Base-by-base conservation (phyloP, 305 asterid genomes). In the Fraxinus floribunda region DNA sequence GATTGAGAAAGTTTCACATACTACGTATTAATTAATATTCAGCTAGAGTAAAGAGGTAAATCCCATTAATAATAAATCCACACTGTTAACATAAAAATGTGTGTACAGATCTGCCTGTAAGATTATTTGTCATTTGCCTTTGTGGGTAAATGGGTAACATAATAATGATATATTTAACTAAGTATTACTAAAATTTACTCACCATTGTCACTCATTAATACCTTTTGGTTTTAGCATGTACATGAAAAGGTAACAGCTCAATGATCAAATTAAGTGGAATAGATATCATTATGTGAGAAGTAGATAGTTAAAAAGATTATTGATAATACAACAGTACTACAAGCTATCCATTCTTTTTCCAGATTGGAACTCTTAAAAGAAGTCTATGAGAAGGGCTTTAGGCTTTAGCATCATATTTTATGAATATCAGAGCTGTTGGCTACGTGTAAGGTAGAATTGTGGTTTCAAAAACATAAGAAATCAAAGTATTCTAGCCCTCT, bases 211-310 rank as follows among this genome's bases (percentile, higher is more conserved):
- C 36, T 66, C 74, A 1, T 26, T 66, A 26, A 66, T 26, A 24
- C 74, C 36, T 66, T 66, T 66, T 66, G 35, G 36, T 4, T 24
- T 66, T 66, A 26, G 38, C 74, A 66, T 24, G 8, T 66, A 66
- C 74, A 66, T 22, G 36, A 62, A 6, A 62, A 66, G 34, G 74
- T 66, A 22, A 64, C 35, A 20, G 16, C 73, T 64, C 73, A 64
- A 18, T 75, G 68, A 76, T 30, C 68, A 38, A 75, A 29, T 29
- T 68, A 39, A 78, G 68, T 64, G 26, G 20, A 30, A 75, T 24
- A 64, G 68, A n/a, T 82, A 30, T 71, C 39, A 41, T 66, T 6
- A 22, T 30, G 72, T 78, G 84, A 73, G 75, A 80, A 44, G 64
- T 75, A 75, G 78, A 75, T 60, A 7, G 64, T 62, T 78, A n/a